Conservation (phyloP, 495 filamentous ascomycete species). For the Podospora bellae-mahoneyi region DNA sequence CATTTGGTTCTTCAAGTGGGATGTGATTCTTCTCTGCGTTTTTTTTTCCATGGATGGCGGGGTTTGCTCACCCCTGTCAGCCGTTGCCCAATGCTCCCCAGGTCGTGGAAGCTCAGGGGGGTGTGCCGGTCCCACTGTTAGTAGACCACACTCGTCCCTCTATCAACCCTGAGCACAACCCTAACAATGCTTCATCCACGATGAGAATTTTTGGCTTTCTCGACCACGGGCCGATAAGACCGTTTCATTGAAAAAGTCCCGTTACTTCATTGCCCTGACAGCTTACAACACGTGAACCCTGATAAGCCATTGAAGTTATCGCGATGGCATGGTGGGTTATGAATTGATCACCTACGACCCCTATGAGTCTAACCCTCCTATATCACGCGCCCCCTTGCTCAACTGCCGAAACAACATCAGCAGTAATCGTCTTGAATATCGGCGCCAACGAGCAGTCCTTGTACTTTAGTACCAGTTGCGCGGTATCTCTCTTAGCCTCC, state of each 20-base stretch:
- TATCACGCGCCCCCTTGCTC: neutral
- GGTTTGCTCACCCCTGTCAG: neutral
- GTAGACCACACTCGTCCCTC: neutral
- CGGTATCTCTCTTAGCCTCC: conserved; percentile 45
- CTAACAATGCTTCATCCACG: neutral
- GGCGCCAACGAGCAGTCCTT: conserved; percentile 68
- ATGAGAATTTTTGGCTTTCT: neutral
- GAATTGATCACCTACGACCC: too few relatives aligned
- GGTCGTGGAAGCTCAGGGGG: neutral
- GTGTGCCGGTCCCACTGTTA: neutral
- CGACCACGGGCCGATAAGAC: neutral
- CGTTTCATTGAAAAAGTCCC: neutral
- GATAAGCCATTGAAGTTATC: too few relatives aligned
- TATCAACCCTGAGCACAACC: neutral
- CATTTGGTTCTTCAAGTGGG: conserved; percentile 16
- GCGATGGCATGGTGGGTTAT: too few relatives aligned
- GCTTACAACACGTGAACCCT: too few relatives aligned
- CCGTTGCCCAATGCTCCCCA: conserved; percentile 1
- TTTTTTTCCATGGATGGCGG: neutral
- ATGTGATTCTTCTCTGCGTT: neutral
- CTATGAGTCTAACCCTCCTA: neutral
- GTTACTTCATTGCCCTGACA: neutral
- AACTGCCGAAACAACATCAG: conserved; percentile 26
- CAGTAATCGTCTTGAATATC: conserved; percentile 64
- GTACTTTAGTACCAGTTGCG: conserved; percentile 73